Percentiles rank a stretch among this genome's conserved stretches.
Conservation (phyloP, 176 grass and related monocot genomes). For the Typha latifolia region DNA sequence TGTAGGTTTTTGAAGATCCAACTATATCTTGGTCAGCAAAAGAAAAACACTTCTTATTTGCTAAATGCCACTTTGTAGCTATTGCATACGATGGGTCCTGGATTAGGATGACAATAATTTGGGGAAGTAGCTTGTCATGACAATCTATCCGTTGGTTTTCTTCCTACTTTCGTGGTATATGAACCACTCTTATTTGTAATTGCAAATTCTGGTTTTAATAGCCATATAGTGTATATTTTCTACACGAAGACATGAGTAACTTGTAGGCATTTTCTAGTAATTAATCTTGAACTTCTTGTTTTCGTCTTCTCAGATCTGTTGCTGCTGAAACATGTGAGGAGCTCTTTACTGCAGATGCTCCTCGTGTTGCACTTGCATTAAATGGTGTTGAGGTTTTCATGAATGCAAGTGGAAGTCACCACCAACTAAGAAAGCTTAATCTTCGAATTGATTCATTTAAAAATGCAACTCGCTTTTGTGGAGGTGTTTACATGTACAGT, state of each 20-base stretch:
- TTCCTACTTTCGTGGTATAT: too few relatives aligned
- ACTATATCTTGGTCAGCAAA: too few relatives aligned
- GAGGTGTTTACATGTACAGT: slow-evolving; percentile 89
- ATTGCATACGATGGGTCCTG: too few relatives aligned
- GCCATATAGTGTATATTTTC: too few relatives aligned
- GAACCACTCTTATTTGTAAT: too few relatives aligned
- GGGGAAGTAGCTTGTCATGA: too few relatives aligned
- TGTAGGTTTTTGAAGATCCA: too few relatives aligned
- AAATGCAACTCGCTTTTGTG: slow-evolving; percentile 69
- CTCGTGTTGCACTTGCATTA: slow-evolving; percentile 66
- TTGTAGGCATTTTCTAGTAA: neutral
- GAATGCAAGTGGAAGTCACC: slow-evolving; percentile 96
- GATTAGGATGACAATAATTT: too few relatives aligned
- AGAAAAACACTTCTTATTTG: too few relatives aligned
- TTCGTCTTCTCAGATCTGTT: slow-evolving; percentile 41
- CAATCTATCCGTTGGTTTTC: too few relatives aligned
- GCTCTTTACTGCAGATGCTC: slow-evolving; percentile 73
- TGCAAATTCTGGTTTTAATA: too few relatives aligned
- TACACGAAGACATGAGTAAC: neutral
- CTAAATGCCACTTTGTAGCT: too few relatives aligned
- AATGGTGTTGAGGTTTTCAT: slow-evolving; percentile 91
- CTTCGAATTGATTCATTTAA: slow-evolving; percentile 90
- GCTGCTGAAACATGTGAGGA: slow-evolving; percentile 98
- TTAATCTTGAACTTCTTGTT: slow-evolving; percentile 10
- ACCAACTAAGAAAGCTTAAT: slow-evolving; percentile 96